These are phyloP conservation scores for Diplogelasinospora grovesii DNA, from an alignment of 495 filamentous ascomycete species.

Conservation along the genomic window DNA sequence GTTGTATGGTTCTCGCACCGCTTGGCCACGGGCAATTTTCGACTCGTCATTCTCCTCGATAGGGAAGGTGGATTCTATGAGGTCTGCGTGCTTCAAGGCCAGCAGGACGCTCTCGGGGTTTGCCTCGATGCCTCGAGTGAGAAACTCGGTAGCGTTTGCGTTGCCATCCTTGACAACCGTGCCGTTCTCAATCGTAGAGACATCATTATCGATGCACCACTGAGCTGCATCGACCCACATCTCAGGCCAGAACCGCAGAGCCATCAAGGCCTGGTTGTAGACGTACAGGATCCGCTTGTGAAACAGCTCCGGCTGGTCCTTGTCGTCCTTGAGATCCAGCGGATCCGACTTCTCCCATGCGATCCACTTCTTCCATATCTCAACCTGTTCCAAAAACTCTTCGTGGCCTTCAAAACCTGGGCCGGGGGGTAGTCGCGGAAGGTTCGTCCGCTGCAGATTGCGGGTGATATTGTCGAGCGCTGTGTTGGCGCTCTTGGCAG, in stretches of 20 bases:
- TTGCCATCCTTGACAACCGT: conserved; percentile 56
- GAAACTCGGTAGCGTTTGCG: conserved; percentile 54
- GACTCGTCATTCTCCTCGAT: conserved; percentile 66
- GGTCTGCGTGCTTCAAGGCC: conserved; percentile 81
- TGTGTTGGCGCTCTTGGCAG: conserved; percentile 76
- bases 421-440: conserved; percentile 75
- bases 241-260: conserved; percentile 85
- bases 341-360: conserved; percentile 91
- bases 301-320: conserved; percentile 69
- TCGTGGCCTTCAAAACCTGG: conserved; percentile 80
- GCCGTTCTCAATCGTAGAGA: conserved; percentile 53
- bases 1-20: conserved; percentile 76
- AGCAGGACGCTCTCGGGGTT: conserved; percentile 91
- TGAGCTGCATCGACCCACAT: conserved; percentile 94
- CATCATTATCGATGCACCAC: conserved; percentile 77
- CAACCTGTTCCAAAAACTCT: conserved; percentile 80
- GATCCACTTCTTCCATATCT: conserved; percentile 90
- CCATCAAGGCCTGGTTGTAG: conserved; percentile 93
- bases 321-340: conserved; percentile 72
- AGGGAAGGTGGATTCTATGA: conserved; percentile 64
- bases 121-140: conserved; percentile 72
- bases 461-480: conserved; percentile 78
- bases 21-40: conserved; percentile 59
- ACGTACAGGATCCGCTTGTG: conserved; percentile 75
- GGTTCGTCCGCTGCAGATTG: conserved; percentile 65